Conservation (phyloP, 78 protist genomes). For the Guillardia theta region DNA sequence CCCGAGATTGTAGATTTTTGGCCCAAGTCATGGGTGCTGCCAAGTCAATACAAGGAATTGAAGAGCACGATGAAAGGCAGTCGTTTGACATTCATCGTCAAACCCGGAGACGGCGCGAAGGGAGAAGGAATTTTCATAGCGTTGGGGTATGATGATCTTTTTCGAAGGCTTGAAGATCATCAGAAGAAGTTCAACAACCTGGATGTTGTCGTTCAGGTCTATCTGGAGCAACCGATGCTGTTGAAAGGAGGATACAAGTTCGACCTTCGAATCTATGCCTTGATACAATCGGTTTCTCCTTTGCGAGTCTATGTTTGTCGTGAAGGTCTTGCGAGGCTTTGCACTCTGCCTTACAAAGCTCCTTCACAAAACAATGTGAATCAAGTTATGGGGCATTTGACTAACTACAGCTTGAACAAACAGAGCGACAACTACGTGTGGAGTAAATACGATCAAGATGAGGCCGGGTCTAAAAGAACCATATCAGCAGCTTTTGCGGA, state of each 20-base stretch:
- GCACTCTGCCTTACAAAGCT: background rate
- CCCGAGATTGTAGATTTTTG: background rate
- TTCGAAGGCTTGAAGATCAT: background rate
- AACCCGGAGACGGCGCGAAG: background rate
- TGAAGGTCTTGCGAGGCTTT: slow-evolving; percentile 17
- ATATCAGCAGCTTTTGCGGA: background rate
- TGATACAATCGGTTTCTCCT: background rate
- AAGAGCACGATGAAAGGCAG: background rate
- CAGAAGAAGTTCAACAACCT: background rate
- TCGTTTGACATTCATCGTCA: background rate
- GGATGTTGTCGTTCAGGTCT: background rate
- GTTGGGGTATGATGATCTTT: background rate
- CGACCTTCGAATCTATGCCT: slow-evolving; percentile 39
- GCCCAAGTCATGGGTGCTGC: background rate
- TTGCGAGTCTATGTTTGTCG: background rate
- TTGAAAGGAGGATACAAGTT: slow-evolving; percentile 29
- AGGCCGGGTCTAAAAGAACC: background rate
- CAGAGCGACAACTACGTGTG: background rate
- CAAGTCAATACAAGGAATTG: background rate
- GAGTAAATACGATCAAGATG: background rate
- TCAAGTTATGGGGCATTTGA: background rate
- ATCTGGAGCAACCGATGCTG: background rate
- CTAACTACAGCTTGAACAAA: slow-evolving; percentile 38
- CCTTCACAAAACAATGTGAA: background rate
- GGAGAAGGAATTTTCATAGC: background rate